Percentiles rank a stretch among this genome's conserved stretches.
Conservation (phyloP, 2,329 filamentous ascomycete genomes). For the Mariannaea elegans region DNA sequence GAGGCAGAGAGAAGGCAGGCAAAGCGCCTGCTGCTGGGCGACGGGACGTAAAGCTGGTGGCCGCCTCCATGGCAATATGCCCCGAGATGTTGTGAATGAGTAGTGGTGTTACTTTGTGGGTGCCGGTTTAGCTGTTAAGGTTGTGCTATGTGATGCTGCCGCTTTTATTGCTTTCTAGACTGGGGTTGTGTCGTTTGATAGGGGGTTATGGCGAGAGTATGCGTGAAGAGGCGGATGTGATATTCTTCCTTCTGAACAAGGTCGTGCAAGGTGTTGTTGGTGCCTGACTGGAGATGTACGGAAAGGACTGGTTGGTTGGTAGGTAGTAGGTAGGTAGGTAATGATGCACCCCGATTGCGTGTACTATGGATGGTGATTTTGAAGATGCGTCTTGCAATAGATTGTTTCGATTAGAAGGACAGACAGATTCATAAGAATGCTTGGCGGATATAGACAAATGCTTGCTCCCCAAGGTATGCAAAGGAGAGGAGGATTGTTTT, state of each 20-base stretch:
- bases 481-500: not conserved
- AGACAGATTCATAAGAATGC: no score
- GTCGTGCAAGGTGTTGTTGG: no score
- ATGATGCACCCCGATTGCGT: not conserved
- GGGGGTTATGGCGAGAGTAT: not conserved
- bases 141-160: slow-evolving; percentile 4
- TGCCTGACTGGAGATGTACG: not conserved
- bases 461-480: no score
- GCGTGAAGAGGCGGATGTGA: not conserved
- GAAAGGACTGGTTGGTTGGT: not conserved
- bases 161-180: slow-evolving; percentile 1
- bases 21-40: slow-evolving; percentile 45
- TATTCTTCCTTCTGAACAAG: not conserved
- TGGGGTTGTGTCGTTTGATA: not conserved
- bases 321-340: not conserved
- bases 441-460: not conserved
- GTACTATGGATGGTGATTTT: not conserved
- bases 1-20: slow-evolving; percentile 48
- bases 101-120: slow-evolving; percentile 13
- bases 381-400: not conserved
- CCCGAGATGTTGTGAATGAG: slow-evolving; percentile 15
- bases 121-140: not conserved
- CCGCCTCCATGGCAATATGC: slow-evolving; percentile 39
- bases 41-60: slow-evolving; percentile 46
- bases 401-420: not conserved